Conservation (phyloP, 2,329 filamentous ascomycete species). For the Penicillium sp. region DNA sequence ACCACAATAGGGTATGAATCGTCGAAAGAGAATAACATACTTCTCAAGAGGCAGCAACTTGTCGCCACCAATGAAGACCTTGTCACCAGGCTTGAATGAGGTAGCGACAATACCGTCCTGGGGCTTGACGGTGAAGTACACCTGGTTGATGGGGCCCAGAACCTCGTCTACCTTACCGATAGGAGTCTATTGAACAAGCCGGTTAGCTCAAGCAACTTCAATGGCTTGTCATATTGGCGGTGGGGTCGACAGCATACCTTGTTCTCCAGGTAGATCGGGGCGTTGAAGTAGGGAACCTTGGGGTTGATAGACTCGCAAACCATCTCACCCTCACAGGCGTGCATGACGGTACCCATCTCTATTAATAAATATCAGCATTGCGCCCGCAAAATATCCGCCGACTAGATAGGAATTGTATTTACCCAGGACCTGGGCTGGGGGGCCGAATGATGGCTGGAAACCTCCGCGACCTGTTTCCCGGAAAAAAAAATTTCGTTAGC, state of each 20-base stretch:
- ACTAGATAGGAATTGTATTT: slow-evolving; percentile 21
- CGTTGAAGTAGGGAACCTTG: slow-evolving; percentile 99
- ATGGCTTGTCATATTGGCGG: not conserved
- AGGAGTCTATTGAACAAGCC: slow-evolving; percentile 58
- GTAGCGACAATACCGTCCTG: slow-evolving; percentile 92
- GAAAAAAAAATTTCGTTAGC: slow-evolving; percentile 39
- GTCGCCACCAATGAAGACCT: slow-evolving; percentile 93
- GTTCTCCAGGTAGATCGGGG: slow-evolving; percentile 97
- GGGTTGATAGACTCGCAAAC: slow-evolving; percentile 93
- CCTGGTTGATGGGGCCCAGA: slow-evolving; percentile 94
- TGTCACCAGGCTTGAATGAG: slow-evolving; percentile 94
- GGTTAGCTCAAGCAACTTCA: slow-evolving; percentile 15
- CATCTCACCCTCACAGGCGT: slow-evolving; percentile 96
- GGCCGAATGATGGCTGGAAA: slow-evolving; percentile 63
- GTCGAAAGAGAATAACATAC: slow-evolving; percentile 38
- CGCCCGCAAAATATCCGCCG: not conserved
- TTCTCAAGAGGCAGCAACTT: slow-evolving; percentile 93
- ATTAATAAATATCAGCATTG: slow-evolving; percentile 31
- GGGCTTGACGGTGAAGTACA: slow-evolving; percentile 98
- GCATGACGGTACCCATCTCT: slow-evolving; percentile 94
- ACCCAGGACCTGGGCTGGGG: slow-evolving; percentile 63
- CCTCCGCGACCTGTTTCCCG: slow-evolving; percentile 58
- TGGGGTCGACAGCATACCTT: slow-evolving; percentile 60
- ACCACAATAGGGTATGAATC: not conserved
- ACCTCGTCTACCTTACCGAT: slow-evolving; percentile 98